A percentile compares a stretch with the other conserved stretches of the same genome.
phyloP scores from a whole-genome alignment of 257 asterid genomes.

The Apocynum venetum region DNA sequence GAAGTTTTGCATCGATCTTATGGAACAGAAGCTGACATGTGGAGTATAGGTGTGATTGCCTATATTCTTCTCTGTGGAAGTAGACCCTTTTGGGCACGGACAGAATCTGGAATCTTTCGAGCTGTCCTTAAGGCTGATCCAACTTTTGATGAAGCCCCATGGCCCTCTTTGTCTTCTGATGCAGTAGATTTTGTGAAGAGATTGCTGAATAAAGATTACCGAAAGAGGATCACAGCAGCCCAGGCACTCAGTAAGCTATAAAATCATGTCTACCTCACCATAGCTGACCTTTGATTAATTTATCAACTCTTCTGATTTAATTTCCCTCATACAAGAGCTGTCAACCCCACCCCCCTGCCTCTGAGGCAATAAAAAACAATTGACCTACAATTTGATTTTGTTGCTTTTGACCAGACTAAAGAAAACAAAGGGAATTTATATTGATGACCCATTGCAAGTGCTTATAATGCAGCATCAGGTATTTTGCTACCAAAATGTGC shows the following conservation, averaged over 20 bases:
- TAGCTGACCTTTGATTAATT: neutral
- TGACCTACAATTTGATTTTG: neutral
- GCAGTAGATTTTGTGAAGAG: conserved; percentile 86
- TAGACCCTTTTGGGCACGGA: conserved; percentile 75
- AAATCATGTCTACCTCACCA: neutral
- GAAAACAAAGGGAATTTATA: neutral
- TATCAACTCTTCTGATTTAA: neutral
- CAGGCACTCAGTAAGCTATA: conserved; percentile 79
- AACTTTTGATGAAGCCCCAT: conserved; percentile 75
- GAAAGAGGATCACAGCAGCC: conserved; percentile 79
- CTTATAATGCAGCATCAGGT: neutral
- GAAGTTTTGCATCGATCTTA: conserved; percentile 85
- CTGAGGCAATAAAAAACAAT: no score
- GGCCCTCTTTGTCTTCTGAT: conserved; percentile 77
- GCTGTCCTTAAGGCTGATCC: conserved; percentile 69
- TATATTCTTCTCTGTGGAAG: conserved; percentile 91
- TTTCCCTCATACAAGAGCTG: neutral
- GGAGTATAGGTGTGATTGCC: conserved; percentile 95
- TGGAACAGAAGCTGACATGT: conserved; percentile 94
- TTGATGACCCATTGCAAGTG: neutral
- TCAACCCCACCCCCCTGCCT: no score
- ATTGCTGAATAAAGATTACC: conserved; percentile 77
- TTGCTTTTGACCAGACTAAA: neutral
- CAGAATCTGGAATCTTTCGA: conserved; percentile 72
- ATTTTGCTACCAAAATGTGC: neutral